Base-by-base conservation (phyloP, 2,329 filamentous ascomycete species). In the Claviceps arundinis region DNA sequence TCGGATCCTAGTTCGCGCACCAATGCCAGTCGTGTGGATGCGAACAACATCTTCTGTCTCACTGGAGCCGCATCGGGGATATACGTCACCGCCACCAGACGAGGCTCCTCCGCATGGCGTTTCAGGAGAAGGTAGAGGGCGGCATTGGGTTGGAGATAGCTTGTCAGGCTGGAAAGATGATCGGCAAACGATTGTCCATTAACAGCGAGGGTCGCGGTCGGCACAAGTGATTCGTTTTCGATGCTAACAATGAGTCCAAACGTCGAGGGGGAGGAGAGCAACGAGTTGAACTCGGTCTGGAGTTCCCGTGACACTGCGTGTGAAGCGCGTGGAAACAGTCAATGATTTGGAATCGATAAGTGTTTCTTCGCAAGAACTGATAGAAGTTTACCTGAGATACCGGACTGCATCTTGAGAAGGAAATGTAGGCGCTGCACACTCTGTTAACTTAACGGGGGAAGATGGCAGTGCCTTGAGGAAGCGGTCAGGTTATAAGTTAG, bases 31-130 rank as follows among this genome's bases (percentile, higher is more conserved):
- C 86, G 78, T 30, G 87, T 90, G 24, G 82, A 80, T 5, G 87
- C 87, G 65, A 91, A 90, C 22, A 93, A 77, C 84, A 88, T 93
- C 74, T 93, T 93, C 65, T 89, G 84, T 41, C 87, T 82, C 52
- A 93, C 87, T 30, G 84, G 85, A 41, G 87, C 87, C 1, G 79
- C 64, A 66, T 91, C 85, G 26, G 87, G 88, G 5, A 93, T 81
- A 65, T 89, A 93, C 38, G 86, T 89, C 38, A 90, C 72, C 46
- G 83, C 85, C 26, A 85, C 70, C 57, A 89, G 81, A 57, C 67
- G 68, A n/a, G 77, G 78, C 3, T 72, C 66, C 40, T 68, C 64
- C 50, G 80, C 73, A 65, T 83, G 75, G 52, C 84, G 81, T 48
- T 86, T 84, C 43, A 93, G 78, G 60, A 93, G 78, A 59, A 87